Evolutionary conservation across 768 basidiomycete genomes (phyloP).

Genomic region (Phlegmacium glaucopus): DNA sequence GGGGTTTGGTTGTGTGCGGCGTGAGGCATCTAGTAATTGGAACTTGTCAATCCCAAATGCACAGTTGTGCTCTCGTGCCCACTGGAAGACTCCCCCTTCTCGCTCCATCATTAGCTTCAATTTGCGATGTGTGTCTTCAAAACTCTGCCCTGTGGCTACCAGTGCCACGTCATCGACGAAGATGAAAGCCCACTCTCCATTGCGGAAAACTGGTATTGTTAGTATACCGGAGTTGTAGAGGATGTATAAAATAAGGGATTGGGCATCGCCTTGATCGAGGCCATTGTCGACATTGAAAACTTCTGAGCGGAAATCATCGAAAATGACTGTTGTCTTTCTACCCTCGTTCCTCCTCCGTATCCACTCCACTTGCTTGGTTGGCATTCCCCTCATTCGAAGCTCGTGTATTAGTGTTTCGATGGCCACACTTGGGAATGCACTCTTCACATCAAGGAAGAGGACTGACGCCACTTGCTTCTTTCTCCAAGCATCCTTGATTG

Average conservation of each 20-base stretch:
- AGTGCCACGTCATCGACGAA: constrained; percentile 29
- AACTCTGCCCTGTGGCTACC: constrained; percentile 17
- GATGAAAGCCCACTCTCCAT: neutral
- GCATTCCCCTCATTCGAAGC: constrained; percentile 1
- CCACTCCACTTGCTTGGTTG: constrained; percentile 1
- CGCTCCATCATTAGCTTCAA: constrained; percentile 22
- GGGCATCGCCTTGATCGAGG: constrained; percentile 15
- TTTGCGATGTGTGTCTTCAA: constrained; percentile 15
- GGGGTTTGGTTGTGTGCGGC: neutral
- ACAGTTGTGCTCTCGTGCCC: constrained; percentile 22
- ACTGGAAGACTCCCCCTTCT: constrained; percentile 17
- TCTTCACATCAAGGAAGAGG: constrained; percentile 35
- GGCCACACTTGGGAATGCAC: constrained; percentile 30
- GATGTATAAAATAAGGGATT: constrained; percentile 15
- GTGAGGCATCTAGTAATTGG: constrained; percentile 8
- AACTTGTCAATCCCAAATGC: constrained; percentile 24
- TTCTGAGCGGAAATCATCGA: constrained; percentile 8
- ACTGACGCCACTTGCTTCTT: constrained; percentile 5
- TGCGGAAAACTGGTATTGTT: constrained; percentile 2
- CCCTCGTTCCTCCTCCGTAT: constrained; percentile 7
- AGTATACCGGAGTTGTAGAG: constrained; percentile 16
- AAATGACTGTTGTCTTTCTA: constrained; percentile 8
- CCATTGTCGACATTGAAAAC: constrained; percentile 9
- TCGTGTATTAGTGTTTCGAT: neutral
- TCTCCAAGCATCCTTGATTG: constrained; percentile 34